phyloP scores from a whole-genome alignment of 768 basidiomycete genomes.

The Cystofilobasidium capitatum region DNA sequence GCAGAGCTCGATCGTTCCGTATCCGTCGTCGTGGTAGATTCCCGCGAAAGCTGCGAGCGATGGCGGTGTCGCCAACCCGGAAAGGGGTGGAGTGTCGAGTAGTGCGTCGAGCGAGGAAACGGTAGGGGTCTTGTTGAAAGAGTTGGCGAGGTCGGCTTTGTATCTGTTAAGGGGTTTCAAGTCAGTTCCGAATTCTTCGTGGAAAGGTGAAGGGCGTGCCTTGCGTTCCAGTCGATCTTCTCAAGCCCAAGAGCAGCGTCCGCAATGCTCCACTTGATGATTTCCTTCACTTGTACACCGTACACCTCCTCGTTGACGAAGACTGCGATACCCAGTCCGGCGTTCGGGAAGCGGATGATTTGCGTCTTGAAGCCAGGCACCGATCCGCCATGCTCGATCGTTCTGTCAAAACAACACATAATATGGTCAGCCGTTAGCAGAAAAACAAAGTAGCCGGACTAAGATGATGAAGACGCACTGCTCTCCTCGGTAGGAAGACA shows the following conservation, averaged over 20 bases:
- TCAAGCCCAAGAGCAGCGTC: constrained; percentile 21
- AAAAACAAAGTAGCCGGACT: background rate
- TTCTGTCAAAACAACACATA: background rate
- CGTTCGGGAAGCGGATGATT: constrained; percentile 31
- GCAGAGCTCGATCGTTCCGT: constrained; percentile 23
- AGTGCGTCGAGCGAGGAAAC: too few relatives aligned
- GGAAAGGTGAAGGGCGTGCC: too few relatives aligned
- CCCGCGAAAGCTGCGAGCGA: constrained; percentile 14
- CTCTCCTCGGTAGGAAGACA: constrained; percentile 31
- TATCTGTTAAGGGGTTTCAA: background rate
- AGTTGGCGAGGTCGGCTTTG: too few relatives aligned
- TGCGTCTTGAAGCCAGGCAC: constrained; percentile 32
- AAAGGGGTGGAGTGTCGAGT: too few relatives aligned
- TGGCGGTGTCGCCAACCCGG: too few relatives aligned
- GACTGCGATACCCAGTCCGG: constrained; percentile 31
- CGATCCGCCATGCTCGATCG: constrained; percentile 30
- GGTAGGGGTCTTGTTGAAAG: too few relatives aligned
- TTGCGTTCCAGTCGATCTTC: constrained; percentile 18
- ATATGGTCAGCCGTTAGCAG: background rate
- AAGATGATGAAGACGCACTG: constrained; percentile 10
- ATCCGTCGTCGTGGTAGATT: constrained; percentile 20
- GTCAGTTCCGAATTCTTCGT: too few relatives aligned
- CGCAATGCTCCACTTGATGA: constrained; percentile 18
- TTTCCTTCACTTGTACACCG: constrained; percentile 4
- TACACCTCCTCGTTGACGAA: constrained; percentile 31